Evolutionary conservation across 495 filamentous ascomycete genomes (phyloP), one percentile per base, ranked within the genome.

Genomic region (Hypoxylon lienhwacheense): DNA sequence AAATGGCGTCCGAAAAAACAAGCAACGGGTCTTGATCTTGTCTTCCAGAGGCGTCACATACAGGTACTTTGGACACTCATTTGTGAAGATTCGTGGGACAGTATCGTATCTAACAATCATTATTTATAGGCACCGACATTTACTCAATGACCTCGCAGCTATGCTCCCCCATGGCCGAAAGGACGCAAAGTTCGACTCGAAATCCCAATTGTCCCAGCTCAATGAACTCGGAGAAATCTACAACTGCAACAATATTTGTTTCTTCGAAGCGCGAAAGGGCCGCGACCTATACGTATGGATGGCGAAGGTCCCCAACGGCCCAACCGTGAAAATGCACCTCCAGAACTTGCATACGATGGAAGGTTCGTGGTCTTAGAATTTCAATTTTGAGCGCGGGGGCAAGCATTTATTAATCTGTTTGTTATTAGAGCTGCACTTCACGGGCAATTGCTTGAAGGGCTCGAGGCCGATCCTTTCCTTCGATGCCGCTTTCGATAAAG

Each of bases 191-290:
- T 83, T 96, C 42, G 92, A 97, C 63, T 93, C 91, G 29, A 97
- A 97, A 71, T 91, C 90, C 44, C 90, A 95, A 63, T 86, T 96
- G 51, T 85, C 88, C 70, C 84, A 96, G 63, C 81, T 99, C 5
- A 97, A 97, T 75, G 92, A 96, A 68, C 84, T 97, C 11, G 93
- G 93, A 29, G 92, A 99, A 60, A 82, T 99, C 14, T 95, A 97
- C 78, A 97, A 96, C 61, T 97, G 92, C 83, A 99, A 99, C 74
- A 93, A 97, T 70, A 85, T 97, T 42, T 79, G 96, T 54, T 99
- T 96, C 74, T 93, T 97, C 68, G 93, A 98, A 74, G 93, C 91
- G 45, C 78, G 90, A 54, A 98, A 97, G 73, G 90, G 89, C 28
- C 86, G 95, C 69, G 93, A 97, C 78, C 73, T 95, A 25, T 98